Evolutionary conservation across 257 asterid species (phyloP).

Genomic region (Prunella vulgaris): DNA sequence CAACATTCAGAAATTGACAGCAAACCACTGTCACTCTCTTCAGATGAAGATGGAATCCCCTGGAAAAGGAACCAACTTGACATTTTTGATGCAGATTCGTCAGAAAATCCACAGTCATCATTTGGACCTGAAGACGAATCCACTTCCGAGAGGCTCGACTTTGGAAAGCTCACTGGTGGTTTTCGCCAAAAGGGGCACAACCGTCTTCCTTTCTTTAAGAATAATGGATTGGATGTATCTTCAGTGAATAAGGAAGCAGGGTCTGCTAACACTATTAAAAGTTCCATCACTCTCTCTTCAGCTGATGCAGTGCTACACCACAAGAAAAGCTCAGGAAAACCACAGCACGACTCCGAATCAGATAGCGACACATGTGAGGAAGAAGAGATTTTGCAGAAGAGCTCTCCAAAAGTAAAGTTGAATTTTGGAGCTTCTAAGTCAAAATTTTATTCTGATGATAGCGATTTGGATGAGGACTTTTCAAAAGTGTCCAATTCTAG

Average conservation of each 20-base stretch:
- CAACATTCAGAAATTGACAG: conserved; percentile 24
- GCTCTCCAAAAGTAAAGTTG: conserved; percentile 24
- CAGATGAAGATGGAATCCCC: conserved; percentile 33
- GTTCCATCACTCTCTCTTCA: conserved; percentile 22
- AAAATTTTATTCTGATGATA: conserved; percentile 41
- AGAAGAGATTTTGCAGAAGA: conserved; percentile 28
- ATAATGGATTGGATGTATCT: conserved; percentile 28
- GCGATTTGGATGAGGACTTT: conserved; percentile 56
- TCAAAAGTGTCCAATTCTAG: conserved; percentile 31
- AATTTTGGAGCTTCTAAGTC: conserved; percentile 33
- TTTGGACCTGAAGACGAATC: no score
- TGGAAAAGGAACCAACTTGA: conserved; percentile 18
- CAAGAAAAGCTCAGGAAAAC: conserved; percentile 36
- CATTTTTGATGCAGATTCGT: conserved; percentile 17
- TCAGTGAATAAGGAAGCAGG: conserved; percentile 29
- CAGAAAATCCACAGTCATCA: conserved; percentile 23
- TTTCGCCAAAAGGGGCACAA: conserved; percentile 61
- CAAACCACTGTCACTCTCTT: conserved; percentile 23
- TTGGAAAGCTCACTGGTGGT: conserved; percentile 84
- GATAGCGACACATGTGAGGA: conserved; percentile 55
- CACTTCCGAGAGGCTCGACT: conserved; percentile 30
- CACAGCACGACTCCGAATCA: conserved; percentile 23
- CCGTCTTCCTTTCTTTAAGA: conserved; percentile 49
- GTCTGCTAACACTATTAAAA: conserved; percentile 16
- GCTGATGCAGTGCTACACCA: conserved; percentile 15